Base-by-base conservation (phyloP, 2,329 filamentous ascomycete genomes). In the Aspergillus transmontanensis region DNA sequence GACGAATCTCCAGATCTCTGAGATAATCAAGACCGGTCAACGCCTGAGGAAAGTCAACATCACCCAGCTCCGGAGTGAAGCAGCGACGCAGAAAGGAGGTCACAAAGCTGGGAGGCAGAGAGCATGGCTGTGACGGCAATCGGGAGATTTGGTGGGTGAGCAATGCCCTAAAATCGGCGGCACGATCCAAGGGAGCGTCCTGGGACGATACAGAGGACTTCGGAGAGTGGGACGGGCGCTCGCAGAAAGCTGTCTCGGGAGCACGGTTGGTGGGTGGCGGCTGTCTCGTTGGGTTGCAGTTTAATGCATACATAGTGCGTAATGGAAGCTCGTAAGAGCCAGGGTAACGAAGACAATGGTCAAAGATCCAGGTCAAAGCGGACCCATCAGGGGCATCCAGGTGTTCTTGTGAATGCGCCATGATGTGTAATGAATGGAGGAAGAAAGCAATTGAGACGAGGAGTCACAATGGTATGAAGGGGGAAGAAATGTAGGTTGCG, bases 251-350 rank as follows among this genome's bases (percentile, higher is more conserved):
- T 32, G 79, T 77, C 39, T 80, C 71, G 63, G 77, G 67, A 32
- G 58, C 69, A 60, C 63, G 67, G 34, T 64, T 71, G 57, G 60
- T 70, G 28, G 67, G 68, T 61, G 68, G 66, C 32, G 76, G 73
- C 61, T 78, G 76, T 54, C 77, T 73, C 55, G 76, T 82, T 21
- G 86, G 82, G 21, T 84, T 83, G 65, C 84, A 87, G 72, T 90
- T 90, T 74, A 90, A 81, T 30, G 84, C 84, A 78, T 89, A 90
- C 85, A 90, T 89, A 66, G 86, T 89, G 62, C 87, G 85, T 32
- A 90, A 81, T 23, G 88, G 88, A 36, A 90, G 86, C 70, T 90
- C 88, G 71, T 90, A 89, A 68, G 82, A 85, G 69, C 82, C 83
- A 10, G 87, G 86, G 71, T 89, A 87, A 62, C 84, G 83, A 59